Conservation (phyloP, 2,329 filamentous ascomycete genomes). For the Aureobasidium sp. region DNA sequence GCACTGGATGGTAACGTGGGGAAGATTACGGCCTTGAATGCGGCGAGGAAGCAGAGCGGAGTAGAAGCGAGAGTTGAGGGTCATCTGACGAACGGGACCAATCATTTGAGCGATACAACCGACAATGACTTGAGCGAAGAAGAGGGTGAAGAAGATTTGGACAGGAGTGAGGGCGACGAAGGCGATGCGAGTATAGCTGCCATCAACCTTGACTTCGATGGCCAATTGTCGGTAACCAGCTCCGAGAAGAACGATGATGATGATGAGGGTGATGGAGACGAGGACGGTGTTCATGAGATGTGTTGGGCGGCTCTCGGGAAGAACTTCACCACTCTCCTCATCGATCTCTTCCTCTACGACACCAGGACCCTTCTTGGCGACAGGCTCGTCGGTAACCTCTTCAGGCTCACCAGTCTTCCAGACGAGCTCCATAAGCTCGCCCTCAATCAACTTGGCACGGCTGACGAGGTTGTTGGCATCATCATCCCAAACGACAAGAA, state of each 20-base stretch:
- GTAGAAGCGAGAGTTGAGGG: slow-evolving; percentile 71
- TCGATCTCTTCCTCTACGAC: slow-evolving; percentile 53
- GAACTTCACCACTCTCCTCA: slow-evolving; percentile 60
- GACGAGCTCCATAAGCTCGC: slow-evolving; percentile 67
- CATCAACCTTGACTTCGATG: slow-evolving; percentile 59
- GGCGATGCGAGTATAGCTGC: slow-evolving; percentile 52
- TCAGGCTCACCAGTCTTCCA: slow-evolving; percentile 53
- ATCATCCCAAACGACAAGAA: slow-evolving; percentile 77
- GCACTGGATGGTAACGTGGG: slow-evolving; percentile 69
- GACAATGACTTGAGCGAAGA: slow-evolving; percentile 71
- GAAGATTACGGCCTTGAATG: slow-evolving; percentile 49
- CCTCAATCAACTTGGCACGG: slow-evolving; percentile 64
- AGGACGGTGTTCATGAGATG: slow-evolving; percentile 63
- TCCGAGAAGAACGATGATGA: slow-evolving; percentile 59
- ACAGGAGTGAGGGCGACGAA: slow-evolving; percentile 60
- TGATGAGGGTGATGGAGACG: slow-evolving; percentile 55
- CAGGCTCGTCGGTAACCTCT: slow-evolving; percentile 48
- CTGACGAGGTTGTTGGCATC: slow-evolving; percentile 62
- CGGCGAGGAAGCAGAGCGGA: slow-evolving; percentile 62
- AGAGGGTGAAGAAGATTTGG: slow-evolving; percentile 73
- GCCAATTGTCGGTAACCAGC: slow-evolving; percentile 62
- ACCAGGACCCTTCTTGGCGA: slow-evolving; percentile 38
- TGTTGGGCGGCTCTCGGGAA: slow-evolving; percentile 56
- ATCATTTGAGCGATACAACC: slow-evolving; percentile 68
- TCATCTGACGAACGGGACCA: slow-evolving; percentile 65